A percentile compares a stretch with the other conserved stretches of the same genome.
Conservation (phyloP, 2,329 filamentous ascomycete genomes). For the Cladobotryum protrusum region DNA sequence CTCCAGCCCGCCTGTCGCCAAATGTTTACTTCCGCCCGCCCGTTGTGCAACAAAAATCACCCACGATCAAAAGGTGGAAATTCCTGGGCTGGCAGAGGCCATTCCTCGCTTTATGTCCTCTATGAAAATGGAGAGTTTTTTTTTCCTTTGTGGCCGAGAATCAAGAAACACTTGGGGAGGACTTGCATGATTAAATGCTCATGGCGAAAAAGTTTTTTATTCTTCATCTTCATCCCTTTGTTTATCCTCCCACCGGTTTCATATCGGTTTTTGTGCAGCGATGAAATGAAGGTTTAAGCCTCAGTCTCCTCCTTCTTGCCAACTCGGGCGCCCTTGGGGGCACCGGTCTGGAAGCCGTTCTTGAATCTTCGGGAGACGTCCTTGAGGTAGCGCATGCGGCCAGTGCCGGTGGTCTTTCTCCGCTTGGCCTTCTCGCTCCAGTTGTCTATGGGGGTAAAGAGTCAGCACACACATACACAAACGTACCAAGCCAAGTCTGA, state of each 20-base stretch:
- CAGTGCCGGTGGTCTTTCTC: constrained; percentile 98
- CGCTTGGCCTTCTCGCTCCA: constrained; percentile 99
- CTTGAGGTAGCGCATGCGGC: constrained; percentile 94
- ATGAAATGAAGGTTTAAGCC: constrained; percentile 22
- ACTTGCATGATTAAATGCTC: too few relatives aligned
- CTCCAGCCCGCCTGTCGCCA: constrained; percentile 23
- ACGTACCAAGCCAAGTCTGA: neutral
- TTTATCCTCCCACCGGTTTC: constrained; percentile 9
- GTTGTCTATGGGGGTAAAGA: constrained; percentile 63
- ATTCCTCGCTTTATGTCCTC: too few relatives aligned
- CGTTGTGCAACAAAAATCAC: neutral
- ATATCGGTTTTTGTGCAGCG: constrained; percentile 2
- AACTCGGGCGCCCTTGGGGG: constrained; percentile 70
- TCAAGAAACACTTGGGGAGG: too few relatives aligned
- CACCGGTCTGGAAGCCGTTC: constrained; percentile 94
- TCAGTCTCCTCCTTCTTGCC: constrained; percentile 30
- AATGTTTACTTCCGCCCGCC: constrained; percentile 9
- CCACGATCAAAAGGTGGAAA: neutral
- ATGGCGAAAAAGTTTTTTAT: too few relatives aligned
- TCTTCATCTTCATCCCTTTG: constrained; percentile 13
- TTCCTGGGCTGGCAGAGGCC: too few relatives aligned
- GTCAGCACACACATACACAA: too few relatives aligned
- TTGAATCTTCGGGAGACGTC: constrained; percentile 86
- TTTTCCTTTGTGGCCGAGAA: too few relatives aligned
- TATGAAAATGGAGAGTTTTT: too few relatives aligned